phyloP scores from a whole-genome alignment of 2,329 filamentous ascomycete genomes.

The Amauroascus niger region DNA sequence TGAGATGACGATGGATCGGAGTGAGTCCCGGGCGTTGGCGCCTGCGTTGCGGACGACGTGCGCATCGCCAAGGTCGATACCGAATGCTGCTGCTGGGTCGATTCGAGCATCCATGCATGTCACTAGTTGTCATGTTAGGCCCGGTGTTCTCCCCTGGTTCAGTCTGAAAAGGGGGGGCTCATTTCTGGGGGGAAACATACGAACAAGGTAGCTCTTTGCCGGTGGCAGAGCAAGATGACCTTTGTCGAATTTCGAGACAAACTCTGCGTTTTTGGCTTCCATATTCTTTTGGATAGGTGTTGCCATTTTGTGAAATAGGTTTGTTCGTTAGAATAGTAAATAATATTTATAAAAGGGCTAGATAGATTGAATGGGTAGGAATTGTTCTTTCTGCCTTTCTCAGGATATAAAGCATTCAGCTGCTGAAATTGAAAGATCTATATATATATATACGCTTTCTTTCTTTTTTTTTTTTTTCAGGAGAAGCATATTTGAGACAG shows the following conservation, averaged over 20 bases:
- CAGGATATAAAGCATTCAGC: not conserved
- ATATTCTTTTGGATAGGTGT: slow-evolving; percentile 47
- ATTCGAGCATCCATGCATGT: slow-evolving; percentile 75
- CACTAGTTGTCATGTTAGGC: slow-evolving; percentile 35
- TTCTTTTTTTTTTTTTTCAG: not conserved
- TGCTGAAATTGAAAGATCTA: not conserved
- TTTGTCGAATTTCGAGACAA: slow-evolving; percentile 53
- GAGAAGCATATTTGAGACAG: not conserved
- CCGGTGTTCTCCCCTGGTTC: not conserved
- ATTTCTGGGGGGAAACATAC: slow-evolving; percentile 34
- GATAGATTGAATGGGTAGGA: not conserved
- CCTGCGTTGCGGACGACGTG: slow-evolving; percentile 71
- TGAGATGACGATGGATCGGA: slow-evolving; percentile 67
- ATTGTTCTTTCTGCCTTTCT: not conserved
- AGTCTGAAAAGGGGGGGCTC: too few species aligned
- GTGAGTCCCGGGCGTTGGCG: slow-evolving; percentile 55
- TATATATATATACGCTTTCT: not conserved
- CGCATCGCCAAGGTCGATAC: slow-evolving; percentile 63
- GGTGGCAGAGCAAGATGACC: slow-evolving; percentile 59
- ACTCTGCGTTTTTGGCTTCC: slow-evolving; percentile 48
- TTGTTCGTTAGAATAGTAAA: not conserved
- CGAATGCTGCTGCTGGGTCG: slow-evolving; percentile 59
- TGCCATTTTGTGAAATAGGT: slow-evolving; percentile 27
- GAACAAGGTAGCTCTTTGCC: slow-evolving; percentile 56
- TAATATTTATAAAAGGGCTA: not conserved